phyloP scores from a whole-genome alignment of 768 basidiomycete species.

The Russula foetens region DNA sequence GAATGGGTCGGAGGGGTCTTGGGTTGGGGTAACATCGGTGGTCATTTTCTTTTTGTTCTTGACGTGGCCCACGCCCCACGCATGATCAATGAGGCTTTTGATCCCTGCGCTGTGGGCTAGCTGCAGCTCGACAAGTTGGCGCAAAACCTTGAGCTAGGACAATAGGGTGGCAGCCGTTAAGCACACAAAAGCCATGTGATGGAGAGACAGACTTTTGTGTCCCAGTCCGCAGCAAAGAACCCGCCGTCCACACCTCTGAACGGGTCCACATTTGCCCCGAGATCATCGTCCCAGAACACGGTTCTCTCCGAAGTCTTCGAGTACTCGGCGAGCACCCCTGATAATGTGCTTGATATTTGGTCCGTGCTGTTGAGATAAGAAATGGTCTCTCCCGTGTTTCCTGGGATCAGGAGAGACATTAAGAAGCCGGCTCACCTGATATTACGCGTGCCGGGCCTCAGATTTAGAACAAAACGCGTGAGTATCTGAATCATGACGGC shows the following conservation, averaged over 20 bases:
- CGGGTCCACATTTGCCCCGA: conserved; percentile 63
- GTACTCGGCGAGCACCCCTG: conserved; percentile 59
- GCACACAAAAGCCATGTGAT: conserved; percentile 21
- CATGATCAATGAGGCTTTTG: conserved; percentile 68
- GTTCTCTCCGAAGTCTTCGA: conserved; percentile 68
- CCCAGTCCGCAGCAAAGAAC: conserved; percentile 77
- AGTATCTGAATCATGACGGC: conserved; percentile 67
- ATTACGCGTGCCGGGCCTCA: conserved; percentile 85
- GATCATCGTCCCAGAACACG: conserved; percentile 71
- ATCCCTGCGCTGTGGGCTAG: conserved; percentile 60
- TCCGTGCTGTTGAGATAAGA: conserved; percentile 49
- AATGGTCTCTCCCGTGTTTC: conserved; percentile 28
- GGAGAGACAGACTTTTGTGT: conserved; percentile 57
- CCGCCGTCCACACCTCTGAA: conserved; percentile 58
- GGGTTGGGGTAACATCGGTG: conserved; percentile 39
- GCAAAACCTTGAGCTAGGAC: conserved; percentile 67
- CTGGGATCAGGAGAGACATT: conserved; percentile 25
- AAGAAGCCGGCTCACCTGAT: conserved; percentile 56
- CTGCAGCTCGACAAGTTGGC: conserved; percentile 81
- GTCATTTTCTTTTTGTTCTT: conserved; percentile 79
- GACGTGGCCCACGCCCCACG: conserved; percentile 78
- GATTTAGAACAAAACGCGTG: conserved; percentile 68
- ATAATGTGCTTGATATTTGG: conserved; percentile 72
- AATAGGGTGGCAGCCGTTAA: conserved; percentile 13
- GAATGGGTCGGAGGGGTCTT: conserved; percentile 51